Percentiles rank a stretch among this genome's conserved stretches.
Conservation (phyloP, 345 rosid species). For the Euphorbia peplus region DNA sequence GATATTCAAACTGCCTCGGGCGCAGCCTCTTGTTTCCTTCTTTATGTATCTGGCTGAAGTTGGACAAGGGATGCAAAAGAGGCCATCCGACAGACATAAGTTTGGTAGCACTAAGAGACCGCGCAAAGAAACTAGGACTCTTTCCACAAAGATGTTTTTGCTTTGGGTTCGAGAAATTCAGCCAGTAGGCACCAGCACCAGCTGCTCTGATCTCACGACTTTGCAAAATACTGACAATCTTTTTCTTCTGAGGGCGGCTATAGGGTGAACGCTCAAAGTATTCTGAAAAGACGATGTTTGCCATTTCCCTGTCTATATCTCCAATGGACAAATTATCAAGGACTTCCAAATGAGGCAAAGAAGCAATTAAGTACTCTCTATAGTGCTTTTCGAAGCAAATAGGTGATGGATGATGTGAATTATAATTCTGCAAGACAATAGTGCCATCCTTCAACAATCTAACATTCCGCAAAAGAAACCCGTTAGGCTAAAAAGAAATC, state of each 20-base stretch:
- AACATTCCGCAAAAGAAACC: conserved; percentile 23
- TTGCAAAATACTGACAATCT: conserved; percentile 35
- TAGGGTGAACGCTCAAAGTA: conserved; percentile 47
- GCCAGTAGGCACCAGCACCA: conserved; percentile 23
- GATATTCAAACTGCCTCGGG: conserved; percentile 61
- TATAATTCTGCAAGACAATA: conserved; percentile 24
- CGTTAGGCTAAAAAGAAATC: conserved; percentile 18
- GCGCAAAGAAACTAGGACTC: conserved; percentile 35
- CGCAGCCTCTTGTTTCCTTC: conserved; percentile 42
- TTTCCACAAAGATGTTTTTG: conserved; percentile 21
- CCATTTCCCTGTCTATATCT: conserved; percentile 36
- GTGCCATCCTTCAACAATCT: conserved; percentile 22
- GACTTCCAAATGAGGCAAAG: conserved; percentile 43
- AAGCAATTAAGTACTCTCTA: conserved; percentile 44
- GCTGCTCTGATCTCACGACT: conserved; percentile 43
- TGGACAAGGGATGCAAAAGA: conserved; percentile 31
- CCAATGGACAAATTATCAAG: conserved; percentile 42
- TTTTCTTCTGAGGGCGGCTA: conserved; percentile 36
- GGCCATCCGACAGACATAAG: conserved; percentile 49
- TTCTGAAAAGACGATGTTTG: conserved; percentile 31
- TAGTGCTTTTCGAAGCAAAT: conserved; percentile 58
- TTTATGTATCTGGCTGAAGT: conserved; percentile 25
- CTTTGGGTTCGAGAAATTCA: conserved; percentile 33
- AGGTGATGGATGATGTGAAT: conserved; percentile 46
- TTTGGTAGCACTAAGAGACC: conserved; percentile 50